Evolutionary conservation across 805 yeast species (phyloP).

Genomic region (Lipomyces lipofer): DNA sequence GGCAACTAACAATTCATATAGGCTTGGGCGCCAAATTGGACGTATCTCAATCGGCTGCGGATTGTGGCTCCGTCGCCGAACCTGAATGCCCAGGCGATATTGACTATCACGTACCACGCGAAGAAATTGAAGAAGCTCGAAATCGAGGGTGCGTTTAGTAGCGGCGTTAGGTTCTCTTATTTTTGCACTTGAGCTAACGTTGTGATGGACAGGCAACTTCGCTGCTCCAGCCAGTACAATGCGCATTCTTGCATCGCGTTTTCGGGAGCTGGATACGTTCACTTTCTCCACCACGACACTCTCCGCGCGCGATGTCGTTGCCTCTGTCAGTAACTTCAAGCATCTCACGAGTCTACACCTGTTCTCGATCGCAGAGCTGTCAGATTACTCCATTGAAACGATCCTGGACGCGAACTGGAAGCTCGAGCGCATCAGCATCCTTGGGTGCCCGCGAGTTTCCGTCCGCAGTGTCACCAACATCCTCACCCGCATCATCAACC

Average conservation of each 20-base stretch:
- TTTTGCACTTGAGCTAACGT: too few relatives aligned
- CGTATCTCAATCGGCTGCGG: background rate
- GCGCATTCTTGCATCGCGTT: constrained; percentile 1
- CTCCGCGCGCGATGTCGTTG: background rate
- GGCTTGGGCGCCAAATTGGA: background rate
- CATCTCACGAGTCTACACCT: background rate
- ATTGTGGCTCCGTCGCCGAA: constrained; percentile 1
- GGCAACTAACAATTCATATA: too few relatives aligned
- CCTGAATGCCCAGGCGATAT: background rate
- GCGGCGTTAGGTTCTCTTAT: too few relatives aligned
- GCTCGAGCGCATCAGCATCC: background rate
- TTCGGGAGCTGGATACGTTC: background rate
- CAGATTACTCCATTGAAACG: background rate
- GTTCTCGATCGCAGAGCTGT: background rate
- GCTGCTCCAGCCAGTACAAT: background rate
- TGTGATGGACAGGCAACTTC: background rate
- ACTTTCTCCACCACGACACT: background rate
- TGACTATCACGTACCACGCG: background rate
- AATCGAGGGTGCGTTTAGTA: background rate
- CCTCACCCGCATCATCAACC: background rate
- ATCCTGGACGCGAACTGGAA: constrained; percentile 1
- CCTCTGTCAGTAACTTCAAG: background rate
- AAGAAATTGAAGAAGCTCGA: background rate
- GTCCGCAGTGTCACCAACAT: background rate
- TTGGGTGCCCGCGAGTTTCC: background rate